These are phyloP conservation scores for Crithidia brevicula DNA, from an alignment of 208 protist genomes.

Conservation along the genomic window DNA sequence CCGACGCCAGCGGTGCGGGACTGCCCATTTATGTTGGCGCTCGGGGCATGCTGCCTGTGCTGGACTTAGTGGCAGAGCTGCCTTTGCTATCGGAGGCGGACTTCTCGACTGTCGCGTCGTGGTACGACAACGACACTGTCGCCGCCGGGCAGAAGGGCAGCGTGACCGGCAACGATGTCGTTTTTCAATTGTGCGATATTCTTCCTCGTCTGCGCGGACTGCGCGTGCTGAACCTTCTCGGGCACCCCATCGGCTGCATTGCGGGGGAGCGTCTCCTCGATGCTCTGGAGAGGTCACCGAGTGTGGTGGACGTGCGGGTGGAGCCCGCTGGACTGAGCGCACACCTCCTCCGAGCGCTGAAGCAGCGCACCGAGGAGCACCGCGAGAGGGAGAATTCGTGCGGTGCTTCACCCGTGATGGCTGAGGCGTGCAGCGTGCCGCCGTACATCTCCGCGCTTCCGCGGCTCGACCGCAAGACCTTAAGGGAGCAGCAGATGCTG, in stretches of 20 bases:
- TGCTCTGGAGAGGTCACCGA: constrained; percentile 20
- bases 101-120: constrained; percentile 64
- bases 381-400: background rate
- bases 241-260: constrained; percentile 59
- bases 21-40: constrained; percentile 54
- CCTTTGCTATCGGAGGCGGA: constrained; percentile 62
- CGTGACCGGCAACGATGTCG: constrained; percentile 62
- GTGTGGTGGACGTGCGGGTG: constrained; percentile 39
- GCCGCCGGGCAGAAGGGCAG: constrained; percentile 12
- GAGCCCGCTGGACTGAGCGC: constrained; percentile 35
- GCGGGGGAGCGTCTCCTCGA: constrained; percentile 52
- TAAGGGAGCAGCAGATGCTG: constrained; percentile 71
- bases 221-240: constrained; percentile 41
- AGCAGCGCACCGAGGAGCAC: constrained; percentile 37
- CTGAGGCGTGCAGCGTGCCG: constrained; percentile 23
- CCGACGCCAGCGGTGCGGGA: constrained; percentile 1
- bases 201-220: constrained; percentile 38
- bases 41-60: constrained; percentile 61
- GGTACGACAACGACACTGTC: constrained; percentile 59
- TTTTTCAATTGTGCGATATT: constrained; percentile 45
- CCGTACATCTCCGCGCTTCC: constrained; percentile 34
- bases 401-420: background rate
- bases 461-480: constrained; percentile 66
- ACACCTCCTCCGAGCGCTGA: constrained; percentile 32
- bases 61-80: constrained; percentile 65